Percentiles rank a stretch among this genome's conserved stretches.
Evolutionary conservation across 768 basidiomycete species (phyloP).

Genomic region (Boletus rubroflammeus): DNA sequence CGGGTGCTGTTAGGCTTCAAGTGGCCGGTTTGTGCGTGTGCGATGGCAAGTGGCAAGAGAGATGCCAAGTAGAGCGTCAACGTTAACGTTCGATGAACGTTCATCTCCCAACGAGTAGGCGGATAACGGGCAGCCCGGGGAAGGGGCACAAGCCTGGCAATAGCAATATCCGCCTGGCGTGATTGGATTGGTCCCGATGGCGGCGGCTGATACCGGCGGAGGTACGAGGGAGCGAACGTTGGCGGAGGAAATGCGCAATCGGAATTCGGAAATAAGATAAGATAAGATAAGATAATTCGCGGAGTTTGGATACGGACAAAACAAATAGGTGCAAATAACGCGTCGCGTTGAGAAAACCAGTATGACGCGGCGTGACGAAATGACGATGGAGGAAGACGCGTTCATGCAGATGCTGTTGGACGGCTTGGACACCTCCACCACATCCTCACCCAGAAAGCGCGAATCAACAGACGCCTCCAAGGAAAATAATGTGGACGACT

Average conservation of each 20-base stretch:
- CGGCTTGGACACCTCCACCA: conserved; percentile 50
- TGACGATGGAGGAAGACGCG: conserved; percentile 47
- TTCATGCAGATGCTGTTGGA: conserved; percentile 55
- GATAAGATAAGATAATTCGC: conserved; percentile 16
- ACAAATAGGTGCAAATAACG: conserved; percentile 25
- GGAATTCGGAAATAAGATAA: not conserved
- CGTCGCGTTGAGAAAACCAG: conserved; percentile 14
- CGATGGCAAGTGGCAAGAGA: not conserved
- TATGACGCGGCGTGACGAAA: conserved; percentile 14
- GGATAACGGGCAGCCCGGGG: not conserved
- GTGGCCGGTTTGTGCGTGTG: not conserved
- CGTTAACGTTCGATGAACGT: no score
- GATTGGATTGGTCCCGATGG: not conserved
- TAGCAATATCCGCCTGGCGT: not conserved
- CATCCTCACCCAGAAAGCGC: conserved; percentile 31
- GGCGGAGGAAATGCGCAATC: not conserved
- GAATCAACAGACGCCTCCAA: not conserved
- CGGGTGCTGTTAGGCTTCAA: not conserved
- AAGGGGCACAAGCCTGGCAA: no score
- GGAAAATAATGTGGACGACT: conserved; percentile 30
- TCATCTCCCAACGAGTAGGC: not conserved
- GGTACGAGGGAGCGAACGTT: not conserved
- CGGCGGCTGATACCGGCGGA: conserved; percentile 4
- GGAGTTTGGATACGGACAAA: not conserved
- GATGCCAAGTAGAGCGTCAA: not conserved